phyloP scores from a whole-genome alignment of 768 basidiomycete species.

The Xerocomellus amylosporus region DNA sequence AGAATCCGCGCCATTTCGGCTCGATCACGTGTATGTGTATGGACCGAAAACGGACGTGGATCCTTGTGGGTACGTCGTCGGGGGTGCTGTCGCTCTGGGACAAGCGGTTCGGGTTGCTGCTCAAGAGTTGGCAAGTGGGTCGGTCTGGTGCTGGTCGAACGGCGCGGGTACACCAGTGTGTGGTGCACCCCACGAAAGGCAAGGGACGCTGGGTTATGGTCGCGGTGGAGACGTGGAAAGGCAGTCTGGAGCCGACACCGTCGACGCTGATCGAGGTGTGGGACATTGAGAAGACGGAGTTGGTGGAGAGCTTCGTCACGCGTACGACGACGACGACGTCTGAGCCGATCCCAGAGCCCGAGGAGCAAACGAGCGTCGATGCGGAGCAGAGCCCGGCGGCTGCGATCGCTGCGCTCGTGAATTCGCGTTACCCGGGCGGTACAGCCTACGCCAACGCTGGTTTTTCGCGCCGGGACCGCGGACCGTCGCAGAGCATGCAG shows the following conservation, averaged over 20 bases:
- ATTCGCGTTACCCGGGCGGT: slow-evolving; percentile 50
- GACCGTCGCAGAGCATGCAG: slow-evolving; percentile 34
- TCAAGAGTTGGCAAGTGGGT: slow-evolving; percentile 85
- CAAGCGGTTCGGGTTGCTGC: slow-evolving; percentile 83
- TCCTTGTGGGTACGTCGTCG: slow-evolving; percentile 81
- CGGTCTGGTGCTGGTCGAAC: slow-evolving; percentile 49
- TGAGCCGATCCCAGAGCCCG: slow-evolving; percentile 53
- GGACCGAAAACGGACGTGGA: slow-evolving; percentile 83
- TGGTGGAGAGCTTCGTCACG: slow-evolving; percentile 79
- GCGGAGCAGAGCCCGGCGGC: slow-evolving; percentile 64
- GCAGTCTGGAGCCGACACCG: slow-evolving; percentile 39
- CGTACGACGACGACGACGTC: slow-evolving; percentile 43
- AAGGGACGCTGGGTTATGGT: slow-evolving; percentile 90
- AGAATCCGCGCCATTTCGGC: slow-evolving; percentile 83
- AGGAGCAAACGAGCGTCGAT: slow-evolving; percentile 49
- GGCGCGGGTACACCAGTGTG: slow-evolving; percentile 67
- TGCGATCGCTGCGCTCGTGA: slow-evolving; percentile 80
- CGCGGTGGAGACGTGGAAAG: slow-evolving; percentile 57
- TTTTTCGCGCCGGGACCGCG: slow-evolving; percentile 27
- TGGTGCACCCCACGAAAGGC: slow-evolving; percentile 82
- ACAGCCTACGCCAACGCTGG: slow-evolving; percentile 24
- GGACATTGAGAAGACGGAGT: slow-evolving; percentile 79
- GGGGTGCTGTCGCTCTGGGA: slow-evolving; percentile 93
- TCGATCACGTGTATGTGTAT: slow-evolving; percentile 83
- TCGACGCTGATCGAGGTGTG: slow-evolving; percentile 75